phyloP scores from a whole-genome alignment of 2,329 filamentous ascomycete species.

The Verticillium nubilum region DNA sequence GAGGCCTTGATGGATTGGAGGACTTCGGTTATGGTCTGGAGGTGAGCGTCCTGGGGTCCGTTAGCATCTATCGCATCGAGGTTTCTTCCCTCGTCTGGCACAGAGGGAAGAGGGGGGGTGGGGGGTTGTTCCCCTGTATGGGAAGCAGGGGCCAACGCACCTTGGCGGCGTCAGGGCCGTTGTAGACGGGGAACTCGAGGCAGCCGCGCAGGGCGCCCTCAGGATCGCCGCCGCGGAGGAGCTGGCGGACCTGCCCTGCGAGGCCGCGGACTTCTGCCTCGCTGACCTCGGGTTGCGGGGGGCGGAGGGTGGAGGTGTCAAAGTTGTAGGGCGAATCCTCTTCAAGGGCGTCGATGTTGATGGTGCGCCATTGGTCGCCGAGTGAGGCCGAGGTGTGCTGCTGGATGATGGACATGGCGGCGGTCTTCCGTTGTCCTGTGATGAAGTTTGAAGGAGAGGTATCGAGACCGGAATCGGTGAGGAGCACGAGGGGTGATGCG shows the following conservation, averaged over 20 bases:
- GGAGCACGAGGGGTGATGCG: not conserved
- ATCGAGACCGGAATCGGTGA: not conserved
- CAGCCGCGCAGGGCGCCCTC: conserved; percentile 82
- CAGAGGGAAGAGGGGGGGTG: too few species aligned
- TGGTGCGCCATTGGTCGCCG: conserved; percentile 71
- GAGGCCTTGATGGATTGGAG: conserved; percentile 93
- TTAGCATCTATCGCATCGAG: not conserved
- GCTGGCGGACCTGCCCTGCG: conserved; percentile 76
- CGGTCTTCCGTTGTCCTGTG: not conserved
- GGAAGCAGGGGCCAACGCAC: conserved; percentile 25
- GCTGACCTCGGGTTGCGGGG: conserved; percentile 66
- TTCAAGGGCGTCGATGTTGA: conserved; percentile 89
- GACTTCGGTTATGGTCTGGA: conserved; percentile 86
- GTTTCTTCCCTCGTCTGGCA: not conserved
- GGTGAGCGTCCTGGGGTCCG: conserved; percentile 47
- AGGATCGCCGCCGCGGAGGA: conserved; percentile 78
- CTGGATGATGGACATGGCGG: conserved; percentile 60
- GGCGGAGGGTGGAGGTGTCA: conserved; percentile 76
- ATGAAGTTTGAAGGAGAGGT: not conserved
- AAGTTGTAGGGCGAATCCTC: conserved; percentile 91
- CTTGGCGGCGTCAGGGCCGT: conserved; percentile 52
- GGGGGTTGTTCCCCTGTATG: too few species aligned
- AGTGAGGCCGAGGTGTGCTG: conserved; percentile 57
- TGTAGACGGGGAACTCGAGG: conserved; percentile 79
- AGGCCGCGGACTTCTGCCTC: conserved; percentile 75